These are phyloP conservation scores for Leishmania gerbilli DNA, from an alignment of 208 protist species.

Conservation along the genomic window DNA sequence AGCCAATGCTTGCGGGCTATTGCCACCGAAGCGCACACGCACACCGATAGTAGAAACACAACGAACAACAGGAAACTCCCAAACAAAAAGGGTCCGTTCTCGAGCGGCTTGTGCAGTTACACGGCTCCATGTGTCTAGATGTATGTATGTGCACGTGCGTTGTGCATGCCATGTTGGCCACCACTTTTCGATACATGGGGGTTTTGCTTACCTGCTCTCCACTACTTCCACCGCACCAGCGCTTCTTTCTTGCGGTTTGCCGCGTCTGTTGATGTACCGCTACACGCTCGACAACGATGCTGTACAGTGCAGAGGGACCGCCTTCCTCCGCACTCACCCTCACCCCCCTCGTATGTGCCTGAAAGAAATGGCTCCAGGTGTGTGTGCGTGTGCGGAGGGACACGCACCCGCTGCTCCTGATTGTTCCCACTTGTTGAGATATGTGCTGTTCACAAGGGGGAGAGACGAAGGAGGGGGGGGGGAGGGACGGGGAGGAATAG, in stretches of 20 bases:
- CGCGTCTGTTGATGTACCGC: not conserved
- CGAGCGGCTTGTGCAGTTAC: not conserved
- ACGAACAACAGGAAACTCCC: not conserved
- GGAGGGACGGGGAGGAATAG: not conserved
- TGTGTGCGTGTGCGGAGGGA: not conserved
- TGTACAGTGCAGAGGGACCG: not conserved
- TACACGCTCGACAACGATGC: not conserved
- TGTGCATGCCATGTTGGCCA: not conserved
- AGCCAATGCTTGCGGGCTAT: not conserved
- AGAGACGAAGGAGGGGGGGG: not conserved
- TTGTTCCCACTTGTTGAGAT: not conserved
- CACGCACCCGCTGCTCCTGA: not conserved
- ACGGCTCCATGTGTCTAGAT: not conserved
- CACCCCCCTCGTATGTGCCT: not conserved
- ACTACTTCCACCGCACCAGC: not conserved
- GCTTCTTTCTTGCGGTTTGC: not conserved
- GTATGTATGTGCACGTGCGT: not conserved
- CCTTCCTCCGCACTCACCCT: not conserved
- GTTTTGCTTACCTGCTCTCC: not conserved
- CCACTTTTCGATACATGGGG: not conserved
- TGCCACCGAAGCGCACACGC: not conserved
- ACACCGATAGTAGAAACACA: not conserved
- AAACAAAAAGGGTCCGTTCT: not conserved
- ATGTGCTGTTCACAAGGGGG: not conserved
- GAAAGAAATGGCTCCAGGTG: not conserved